Evolutionary conservation across 2,329 filamentous ascomycete genomes (phyloP).

Genomic region (Chaetomium strumarium): DNA sequence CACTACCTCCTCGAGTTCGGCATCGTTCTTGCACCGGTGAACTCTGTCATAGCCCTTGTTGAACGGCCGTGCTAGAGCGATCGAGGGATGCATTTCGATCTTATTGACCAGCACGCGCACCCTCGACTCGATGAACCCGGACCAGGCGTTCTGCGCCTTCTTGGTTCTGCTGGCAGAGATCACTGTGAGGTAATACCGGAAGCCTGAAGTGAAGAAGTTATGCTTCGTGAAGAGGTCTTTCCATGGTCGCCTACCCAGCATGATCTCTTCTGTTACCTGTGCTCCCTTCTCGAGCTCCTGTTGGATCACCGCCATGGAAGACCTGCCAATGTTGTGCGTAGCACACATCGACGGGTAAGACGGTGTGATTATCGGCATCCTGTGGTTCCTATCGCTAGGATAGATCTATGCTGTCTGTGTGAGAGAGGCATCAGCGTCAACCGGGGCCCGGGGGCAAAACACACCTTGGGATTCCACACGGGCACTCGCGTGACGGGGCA

Average conservation of each 20-base stretch:
- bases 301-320: constrained; percentile 78
- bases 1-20: constrained; percentile 49
- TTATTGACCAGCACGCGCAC: constrained; percentile 78
- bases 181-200: constrained; percentile 93
- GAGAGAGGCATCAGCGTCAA: constrained; percentile 18
- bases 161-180: constrained; percentile 76
- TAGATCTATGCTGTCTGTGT: constrained; percentile 53
- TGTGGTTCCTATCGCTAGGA: constrained; percentile 71
- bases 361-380: constrained; percentile 98
- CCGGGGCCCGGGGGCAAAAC: constrained; percentile 20
- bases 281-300: constrained; percentile 74
- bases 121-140: constrained; percentile 89
- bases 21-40: constrained; percentile 59
- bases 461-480: constrained; percentile 89
- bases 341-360: constrained; percentile 98
- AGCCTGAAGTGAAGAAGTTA: constrained; percentile 85
- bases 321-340: constrained; percentile 87
- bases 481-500: constrained; percentile 62
- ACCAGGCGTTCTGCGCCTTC: constrained; percentile 81
- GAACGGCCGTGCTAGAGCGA: constrained; percentile 82
- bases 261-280: constrained; percentile 73
- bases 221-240: constrained; percentile 84
- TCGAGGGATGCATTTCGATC: constrained; percentile 72
- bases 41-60: constrained; percentile 86
- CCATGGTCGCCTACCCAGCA: constrained; percentile 71